Conservation (phyloP, 257 asterid species). For the Thymus quinquecostatus region DNA sequence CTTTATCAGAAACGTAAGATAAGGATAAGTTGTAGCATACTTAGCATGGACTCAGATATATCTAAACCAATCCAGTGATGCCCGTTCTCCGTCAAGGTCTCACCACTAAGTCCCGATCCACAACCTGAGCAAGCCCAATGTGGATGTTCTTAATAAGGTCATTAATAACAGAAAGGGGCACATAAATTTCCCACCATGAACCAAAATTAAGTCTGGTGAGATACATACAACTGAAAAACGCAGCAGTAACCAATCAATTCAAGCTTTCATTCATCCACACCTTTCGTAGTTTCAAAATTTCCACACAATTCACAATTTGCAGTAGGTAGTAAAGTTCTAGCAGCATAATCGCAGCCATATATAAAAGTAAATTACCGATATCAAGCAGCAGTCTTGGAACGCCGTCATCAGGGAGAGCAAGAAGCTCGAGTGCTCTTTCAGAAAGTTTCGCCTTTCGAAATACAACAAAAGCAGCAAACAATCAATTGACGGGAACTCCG, state of each 20-base stretch:
- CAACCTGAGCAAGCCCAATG: constrained; percentile 60
- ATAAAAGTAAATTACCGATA: constrained; percentile 54
- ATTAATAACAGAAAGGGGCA: not conserved
- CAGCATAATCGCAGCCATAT: not conserved
- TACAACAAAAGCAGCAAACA: constrained; percentile 11
- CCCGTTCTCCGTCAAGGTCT: constrained; percentile 82
- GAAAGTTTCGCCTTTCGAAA: constrained; percentile 71
- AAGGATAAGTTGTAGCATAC: constrained; percentile 41
- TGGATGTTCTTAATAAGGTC: constrained; percentile 1
- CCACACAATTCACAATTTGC: constrained; percentile 7
- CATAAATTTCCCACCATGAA: constrained; percentile 3
- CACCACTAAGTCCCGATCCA: constrained; percentile 98
- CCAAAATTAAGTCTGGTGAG: constrained; percentile 4
- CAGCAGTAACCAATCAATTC: not conserved
- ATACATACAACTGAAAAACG: constrained; percentile 3
- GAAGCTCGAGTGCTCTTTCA: constrained; percentile 93
- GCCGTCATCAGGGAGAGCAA: constrained; percentile 81
- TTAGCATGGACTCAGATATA: constrained; percentile 87
- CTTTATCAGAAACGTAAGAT: not conserved
- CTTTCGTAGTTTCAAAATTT: not conserved
- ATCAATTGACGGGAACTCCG: not conserved
- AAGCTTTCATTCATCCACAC: not conserved
- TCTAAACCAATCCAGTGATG: constrained; percentile 97
- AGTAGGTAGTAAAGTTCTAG: not conserved
- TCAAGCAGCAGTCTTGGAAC: constrained; percentile 86